These are phyloP conservation scores for Globisporangium spiculum DNA, from an alignment of 352 stramenopile species.

Conservation along the genomic window DNA sequence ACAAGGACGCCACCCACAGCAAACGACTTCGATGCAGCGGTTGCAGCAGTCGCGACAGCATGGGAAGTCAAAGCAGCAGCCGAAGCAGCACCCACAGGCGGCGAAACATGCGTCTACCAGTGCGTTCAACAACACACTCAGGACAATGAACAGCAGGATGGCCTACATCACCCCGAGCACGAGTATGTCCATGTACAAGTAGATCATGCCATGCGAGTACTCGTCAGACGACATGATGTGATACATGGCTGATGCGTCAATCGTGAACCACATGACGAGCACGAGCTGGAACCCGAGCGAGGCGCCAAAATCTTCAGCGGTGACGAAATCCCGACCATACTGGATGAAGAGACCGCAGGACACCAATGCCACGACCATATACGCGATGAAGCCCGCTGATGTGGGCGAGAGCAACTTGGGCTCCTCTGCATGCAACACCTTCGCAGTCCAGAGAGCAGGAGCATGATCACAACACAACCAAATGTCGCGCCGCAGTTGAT, in stretches of 20 bases:
- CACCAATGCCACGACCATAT: conserved; percentile 22
- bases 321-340: conserved; percentile 27
- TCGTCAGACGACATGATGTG: conserved; percentile 16
- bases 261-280: conserved; percentile 51
- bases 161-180: background rate
- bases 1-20: background rate
- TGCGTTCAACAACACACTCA: too few species aligned
- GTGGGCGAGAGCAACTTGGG: conserved; percentile 31
- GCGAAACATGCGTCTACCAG: too few species aligned
- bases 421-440: background rate
- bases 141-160: too few species aligned
- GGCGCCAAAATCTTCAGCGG: conserved; percentile 33
- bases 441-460: conserved; percentile 28
- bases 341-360: conserved; percentile 27
- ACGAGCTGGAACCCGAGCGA: conserved; percentile 42
- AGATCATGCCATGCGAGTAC: too few species aligned
- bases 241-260: conserved; percentile 55
- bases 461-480: conserved; percentile 42
- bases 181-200: background rate
- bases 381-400: conserved; percentile 28
- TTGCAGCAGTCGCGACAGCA: too few species aligned
- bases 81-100: too few species aligned
- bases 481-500: conserved; percentile 40
- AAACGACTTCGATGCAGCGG: background rate
- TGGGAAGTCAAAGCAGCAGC: too few species aligned